These are phyloP conservation scores for Niveomyces coronatus DNA, from an alignment of 2,329 filamentous ascomycete genomes.

Conservation along the genomic window DNA sequence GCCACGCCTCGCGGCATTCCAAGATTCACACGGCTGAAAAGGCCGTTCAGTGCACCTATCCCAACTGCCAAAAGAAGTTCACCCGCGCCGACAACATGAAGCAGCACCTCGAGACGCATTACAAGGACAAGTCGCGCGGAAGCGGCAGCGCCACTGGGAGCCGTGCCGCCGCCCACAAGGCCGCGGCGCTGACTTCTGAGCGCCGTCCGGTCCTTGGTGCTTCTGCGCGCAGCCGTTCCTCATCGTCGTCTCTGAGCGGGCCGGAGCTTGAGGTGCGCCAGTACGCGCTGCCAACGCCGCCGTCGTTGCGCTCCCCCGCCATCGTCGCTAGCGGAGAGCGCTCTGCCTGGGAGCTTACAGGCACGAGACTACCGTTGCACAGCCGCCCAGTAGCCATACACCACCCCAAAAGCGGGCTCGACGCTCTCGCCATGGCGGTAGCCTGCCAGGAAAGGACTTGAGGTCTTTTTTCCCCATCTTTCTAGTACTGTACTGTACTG, in stretches of 20 bases:
- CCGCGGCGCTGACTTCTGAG: slow-evolving; percentile 13
- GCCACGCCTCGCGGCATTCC: slow-evolving; percentile 74
- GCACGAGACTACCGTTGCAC: slow-evolving; percentile 33
- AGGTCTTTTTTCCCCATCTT: too few relatives aligned
- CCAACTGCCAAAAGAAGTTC: slow-evolving; percentile 68
- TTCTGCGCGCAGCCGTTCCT: slow-evolving; percentile 20
- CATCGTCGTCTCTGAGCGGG: slow-evolving; percentile 12
- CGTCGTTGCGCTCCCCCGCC: slow-evolving; percentile 26
- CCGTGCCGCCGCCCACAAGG: slow-evolving; percentile 23
- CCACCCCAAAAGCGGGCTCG: slow-evolving; percentile 42
- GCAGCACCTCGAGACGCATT: slow-evolving; percentile 71
- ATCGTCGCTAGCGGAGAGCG: slow-evolving; percentile 11
- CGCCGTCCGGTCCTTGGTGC: not conserved
- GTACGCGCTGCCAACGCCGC: slow-evolving; percentile 25
- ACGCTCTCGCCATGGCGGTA: slow-evolving; percentile 44
- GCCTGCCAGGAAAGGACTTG: slow-evolving; percentile 36
- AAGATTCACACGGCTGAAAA: slow-evolving; percentile 80
- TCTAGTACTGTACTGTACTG: too few relatives aligned
- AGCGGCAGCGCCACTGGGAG: slow-evolving; percentile 23
- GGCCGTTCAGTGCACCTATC: slow-evolving; percentile 56
- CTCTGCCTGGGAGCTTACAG: slow-evolving; percentile 36
- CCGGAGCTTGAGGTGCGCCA: slow-evolving; percentile 28
- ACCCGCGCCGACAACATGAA: slow-evolving; percentile 82
- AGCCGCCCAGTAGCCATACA: slow-evolving; percentile 31
- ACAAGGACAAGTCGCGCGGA: slow-evolving; percentile 47